phyloP scores from a whole-genome alignment of 805 yeast species.

The Zygosaccharomyces bailii region DNA sequence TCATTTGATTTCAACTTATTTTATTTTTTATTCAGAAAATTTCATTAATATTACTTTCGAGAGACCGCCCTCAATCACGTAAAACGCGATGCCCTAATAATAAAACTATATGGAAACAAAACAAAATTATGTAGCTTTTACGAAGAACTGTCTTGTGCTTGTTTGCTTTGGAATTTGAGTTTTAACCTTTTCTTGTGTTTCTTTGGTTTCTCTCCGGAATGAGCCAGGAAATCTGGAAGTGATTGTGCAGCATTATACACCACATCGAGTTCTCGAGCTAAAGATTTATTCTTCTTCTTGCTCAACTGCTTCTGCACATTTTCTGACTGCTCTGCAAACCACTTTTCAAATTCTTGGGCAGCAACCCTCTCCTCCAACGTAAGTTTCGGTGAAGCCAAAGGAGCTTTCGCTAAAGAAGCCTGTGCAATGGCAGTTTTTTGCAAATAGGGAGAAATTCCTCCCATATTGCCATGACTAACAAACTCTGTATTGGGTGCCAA shows the following conservation, averaged over 20 bases:
- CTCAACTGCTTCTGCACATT: conserved; percentile 49
- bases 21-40: conserved; percentile 4
- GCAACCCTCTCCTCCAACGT: conserved; percentile 69
- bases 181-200: conserved; percentile 19
- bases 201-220: conserved; percentile 2
- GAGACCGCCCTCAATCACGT: conserved; percentile 9
- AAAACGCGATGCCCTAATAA: conserved; percentile 2
- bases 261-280: conserved; percentile 15
- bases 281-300: conserved; percentile 11
- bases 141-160: background rate
- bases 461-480: conserved; percentile 24
- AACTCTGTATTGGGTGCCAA: conserved; percentile 19
- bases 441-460: conserved; percentile 21
- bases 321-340: conserved; percentile 85
- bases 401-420: background rate
- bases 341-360: conserved; percentile 78
- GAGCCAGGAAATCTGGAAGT: conserved; percentile 19
- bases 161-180: conserved; percentile 18
- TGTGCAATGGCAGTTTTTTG: conserved; percentile 6
- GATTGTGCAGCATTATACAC: conserved; percentile 20
- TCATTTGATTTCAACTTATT: background rate
- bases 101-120: background rate
- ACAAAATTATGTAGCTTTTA: background rate
- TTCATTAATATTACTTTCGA: conserved; percentile 5
- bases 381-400: conserved; percentile 21